phyloP scores from a whole-genome alignment of 768 basidiomycete species.

The Leccinum olivaceopallidum region DNA sequence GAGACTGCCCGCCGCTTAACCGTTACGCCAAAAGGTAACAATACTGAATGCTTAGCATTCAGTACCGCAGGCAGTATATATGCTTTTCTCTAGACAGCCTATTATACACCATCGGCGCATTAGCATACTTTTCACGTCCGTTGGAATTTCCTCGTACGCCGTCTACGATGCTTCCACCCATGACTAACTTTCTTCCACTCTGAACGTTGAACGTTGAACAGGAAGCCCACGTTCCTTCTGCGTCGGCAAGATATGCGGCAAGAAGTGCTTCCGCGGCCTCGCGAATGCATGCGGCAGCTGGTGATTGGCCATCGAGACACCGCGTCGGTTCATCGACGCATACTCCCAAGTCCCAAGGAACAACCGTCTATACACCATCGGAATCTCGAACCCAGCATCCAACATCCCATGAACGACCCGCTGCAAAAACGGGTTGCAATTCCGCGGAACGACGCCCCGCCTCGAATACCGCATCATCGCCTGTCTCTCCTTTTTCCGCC shows the following conservation, averaged over 20 bases:
- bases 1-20: no score
- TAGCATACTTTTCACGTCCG: slow-evolving; percentile 30
- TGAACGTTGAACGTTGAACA: slow-evolving; percentile 25
- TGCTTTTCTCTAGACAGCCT: background rate
- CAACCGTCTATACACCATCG: slow-evolving; percentile 39
- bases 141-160: slow-evolving; percentile 2
- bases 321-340: slow-evolving; percentile 17
- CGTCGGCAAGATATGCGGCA: slow-evolving; percentile 26
- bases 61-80: no score
- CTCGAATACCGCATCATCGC: slow-evolving; percentile 31
- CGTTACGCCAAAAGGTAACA: no score
- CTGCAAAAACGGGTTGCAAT: slow-evolving; percentile 38
- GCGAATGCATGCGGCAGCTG: slow-evolving; percentile 34
- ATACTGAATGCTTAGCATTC: no score
- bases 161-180: slow-evolving; percentile 22
- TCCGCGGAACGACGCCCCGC: slow-evolving; percentile 24
- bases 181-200: slow-evolving; percentile 26
- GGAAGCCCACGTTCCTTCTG: slow-evolving; percentile 38
- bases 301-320: slow-evolving; percentile 15
- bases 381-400: slow-evolving; percentile 40
- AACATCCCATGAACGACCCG: slow-evolving; percentile 42
- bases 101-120: slow-evolving; percentile 23
- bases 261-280: slow-evolving; percentile 19
- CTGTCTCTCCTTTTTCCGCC: slow-evolving; percentile 31
- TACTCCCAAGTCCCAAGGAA: slow-evolving; percentile 39